Base-by-base conservation (phyloP, 352 stramenopile species). In the Globisporangium viniferum region DNA sequence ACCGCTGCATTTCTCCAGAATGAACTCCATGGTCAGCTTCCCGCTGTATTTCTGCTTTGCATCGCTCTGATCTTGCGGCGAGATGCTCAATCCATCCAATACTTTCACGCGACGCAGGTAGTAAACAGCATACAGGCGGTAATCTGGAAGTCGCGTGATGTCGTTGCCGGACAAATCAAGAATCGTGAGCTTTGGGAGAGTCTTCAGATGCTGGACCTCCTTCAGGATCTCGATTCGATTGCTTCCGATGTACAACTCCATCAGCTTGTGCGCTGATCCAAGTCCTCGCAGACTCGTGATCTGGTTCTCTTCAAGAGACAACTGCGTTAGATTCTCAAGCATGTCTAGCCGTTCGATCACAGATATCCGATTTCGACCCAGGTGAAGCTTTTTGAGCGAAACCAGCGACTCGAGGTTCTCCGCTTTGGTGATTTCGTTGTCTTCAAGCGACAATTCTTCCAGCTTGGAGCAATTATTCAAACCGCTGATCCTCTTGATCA, bases 21-120 rank as follows among this genome's bases (percentile, higher is more conserved):
- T 82, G 59, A 93, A 92, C 68, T 97, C 90, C 0, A 89, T 73
- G 12, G 86, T 93, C 51, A 97, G 72, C 35, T 93, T 95, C 18
- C 90, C 90, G 20, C 85, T 93, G 72, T 96, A 97, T 62, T 91
- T 91, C 65, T 96, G 88, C 54, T 94, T 95, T 6, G 90, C 88
- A 14, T 91, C 82, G 56, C 77, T 91, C 60, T 93, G 81, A 9
- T 93, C 77, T 75, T 97, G 88, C 0, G 78, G 66, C 0, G 86
- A 82, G 1, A 97, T 78, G 49, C 82, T 92, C 18, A 85, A 56
- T 9, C 87, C 84, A 54, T 97, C 90, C 1, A 97, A 66, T 0
- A 97, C 89, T 62, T 97, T 96, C 18, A 96, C 73, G 2, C 86
- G 77, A 1, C 87, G 77, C 4, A 97, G 65, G 55, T 94, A 86